Conservation (phyloP, 306 rosid genomes). For the Gillenia trifoliata region DNA sequence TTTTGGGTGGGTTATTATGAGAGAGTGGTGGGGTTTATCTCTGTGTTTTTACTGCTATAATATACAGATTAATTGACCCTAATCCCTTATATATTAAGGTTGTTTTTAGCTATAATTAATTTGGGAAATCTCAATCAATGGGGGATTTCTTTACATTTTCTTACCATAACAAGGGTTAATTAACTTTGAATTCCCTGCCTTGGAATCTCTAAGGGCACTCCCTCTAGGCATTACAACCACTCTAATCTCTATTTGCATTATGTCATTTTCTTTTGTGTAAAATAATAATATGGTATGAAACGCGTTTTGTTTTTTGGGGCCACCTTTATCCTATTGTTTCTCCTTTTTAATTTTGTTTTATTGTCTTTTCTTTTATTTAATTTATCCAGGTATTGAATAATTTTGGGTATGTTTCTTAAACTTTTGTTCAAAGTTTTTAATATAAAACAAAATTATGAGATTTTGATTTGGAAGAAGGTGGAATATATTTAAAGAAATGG, state of each 20-base stretch:
- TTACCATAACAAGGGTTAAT: neutral
- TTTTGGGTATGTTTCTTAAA: neutral
- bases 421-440: neutral
- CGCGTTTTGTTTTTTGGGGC: constrained; percentile 8
- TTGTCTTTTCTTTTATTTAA: neutral
- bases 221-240: neutral
- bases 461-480: constrained; percentile 4
- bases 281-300: constrained; percentile 4
- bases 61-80: constrained; percentile 57
- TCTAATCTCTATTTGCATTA: neutral
- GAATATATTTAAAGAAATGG: neutral
- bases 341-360: neutral
- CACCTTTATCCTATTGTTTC: constrained; percentile 5
- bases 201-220: constrained; percentile 31
- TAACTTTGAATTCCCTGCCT: constrained; percentile 13
- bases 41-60: constrained; percentile 15
- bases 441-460: constrained; percentile 1
- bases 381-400: neutral
- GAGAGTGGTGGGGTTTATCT: neutral
- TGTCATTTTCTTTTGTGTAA: constrained; percentile 40
- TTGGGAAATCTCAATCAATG: constrained; percentile 26
- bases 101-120: constrained; percentile 40
- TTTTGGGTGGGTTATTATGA: constrained; percentile 13
- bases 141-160: neutral
- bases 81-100: constrained; percentile 35